These are phyloP conservation scores for Xylariaceae sp. DNA, from an alignment of 2,329 filamentous ascomycete species.

Conservation along the genomic window DNA sequence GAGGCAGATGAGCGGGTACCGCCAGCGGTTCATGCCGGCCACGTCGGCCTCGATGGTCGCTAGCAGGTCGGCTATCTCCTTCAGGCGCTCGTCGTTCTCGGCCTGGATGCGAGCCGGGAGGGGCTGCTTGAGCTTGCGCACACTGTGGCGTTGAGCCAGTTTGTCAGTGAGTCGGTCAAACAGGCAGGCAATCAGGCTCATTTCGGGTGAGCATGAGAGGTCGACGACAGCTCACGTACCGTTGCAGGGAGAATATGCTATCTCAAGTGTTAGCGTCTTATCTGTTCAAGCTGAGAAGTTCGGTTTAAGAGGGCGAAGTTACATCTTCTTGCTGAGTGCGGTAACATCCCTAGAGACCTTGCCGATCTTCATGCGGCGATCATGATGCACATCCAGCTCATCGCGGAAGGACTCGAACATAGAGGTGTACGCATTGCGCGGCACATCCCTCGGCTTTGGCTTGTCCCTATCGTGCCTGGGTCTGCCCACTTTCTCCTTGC, in stretches of 20 bases:
- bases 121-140: constrained; percentile 62
- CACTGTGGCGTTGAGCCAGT: constrained; percentile 56
- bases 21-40: constrained; percentile 75
- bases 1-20: constrained; percentile 85
- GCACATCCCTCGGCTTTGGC: constrained; percentile 34
- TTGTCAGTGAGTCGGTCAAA: constrained; percentile 8
- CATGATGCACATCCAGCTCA: constrained; percentile 92
- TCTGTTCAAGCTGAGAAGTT: constrained; percentile 1
- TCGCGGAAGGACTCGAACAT: constrained; percentile 87
- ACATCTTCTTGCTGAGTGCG: constrained; percentile 96
- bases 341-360: constrained; percentile 94
- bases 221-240: constrained; percentile 50
- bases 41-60: constrained; percentile 71
- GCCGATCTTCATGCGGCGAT: constrained; percentile 84
- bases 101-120: constrained; percentile 71
- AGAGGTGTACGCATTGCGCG: constrained; percentile 57
- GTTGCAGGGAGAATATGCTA: constrained; percentile 83
- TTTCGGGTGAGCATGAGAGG: neutral
- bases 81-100: constrained; percentile 70
- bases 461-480: constrained; percentile 6
- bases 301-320: constrained; percentile 24
- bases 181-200: neutral
- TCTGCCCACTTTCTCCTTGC: constrained; percentile 46
- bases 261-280: constrained; percentile 3
- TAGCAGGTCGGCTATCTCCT: constrained; percentile 73